Percentiles rank a stretch among this genome's conserved stretches.
These are phyloP conservation scores for Kazachstania sp. DNA, from an alignment of 1,139 yeast species.

Conservation along the genomic window DNA sequence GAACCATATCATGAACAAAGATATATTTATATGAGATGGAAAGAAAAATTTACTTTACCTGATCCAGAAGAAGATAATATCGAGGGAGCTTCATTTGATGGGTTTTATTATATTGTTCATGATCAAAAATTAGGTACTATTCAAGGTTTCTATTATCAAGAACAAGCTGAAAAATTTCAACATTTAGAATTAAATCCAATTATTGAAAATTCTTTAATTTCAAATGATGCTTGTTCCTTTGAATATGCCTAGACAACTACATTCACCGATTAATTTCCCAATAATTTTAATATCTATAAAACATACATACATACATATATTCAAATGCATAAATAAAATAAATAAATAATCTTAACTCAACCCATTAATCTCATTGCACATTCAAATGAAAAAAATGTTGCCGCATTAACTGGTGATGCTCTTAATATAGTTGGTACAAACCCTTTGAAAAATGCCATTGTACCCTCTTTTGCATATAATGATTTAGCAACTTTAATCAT, in stretches of 20 bases:
- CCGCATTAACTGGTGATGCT: slow-evolving; percentile 78
- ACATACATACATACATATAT: not conserved
- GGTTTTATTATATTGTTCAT: slow-evolving; percentile 81
- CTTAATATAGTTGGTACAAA: slow-evolving; percentile 30
- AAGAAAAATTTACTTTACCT: slow-evolving; percentile 77
- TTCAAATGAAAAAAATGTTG: slow-evolving; percentile 88
- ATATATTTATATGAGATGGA: slow-evolving; percentile 86
- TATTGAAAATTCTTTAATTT: slow-evolving; percentile 23
- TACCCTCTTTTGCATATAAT: slow-evolving; percentile 32
- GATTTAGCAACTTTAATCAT: slow-evolving; percentile 46
- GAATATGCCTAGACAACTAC: slow-evolving; percentile 27
- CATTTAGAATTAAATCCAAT: slow-evolving; percentile 45
- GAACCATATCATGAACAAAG: slow-evolving; percentile 34
- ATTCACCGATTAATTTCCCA: too few species aligned
- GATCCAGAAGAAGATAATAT: slow-evolving; percentile 53
- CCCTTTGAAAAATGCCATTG: slow-evolving; percentile 28
- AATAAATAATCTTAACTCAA: slow-evolving; percentile 1
- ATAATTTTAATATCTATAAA: too few species aligned
- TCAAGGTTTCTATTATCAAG: slow-evolving; percentile 75
- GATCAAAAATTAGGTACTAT: slow-evolving; percentile 69
- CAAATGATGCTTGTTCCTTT: slow-evolving; percentile 13
- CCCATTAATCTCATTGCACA: slow-evolving; percentile 60
- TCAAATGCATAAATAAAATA: not conserved
- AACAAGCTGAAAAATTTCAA: slow-evolving; percentile 69
- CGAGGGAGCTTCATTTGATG: slow-evolving; percentile 83